These are phyloP conservation scores for Magnaporthiopsis poae DNA, from an alignment of 2,329 filamentous ascomycete genomes.

Conservation along the genomic window DNA sequence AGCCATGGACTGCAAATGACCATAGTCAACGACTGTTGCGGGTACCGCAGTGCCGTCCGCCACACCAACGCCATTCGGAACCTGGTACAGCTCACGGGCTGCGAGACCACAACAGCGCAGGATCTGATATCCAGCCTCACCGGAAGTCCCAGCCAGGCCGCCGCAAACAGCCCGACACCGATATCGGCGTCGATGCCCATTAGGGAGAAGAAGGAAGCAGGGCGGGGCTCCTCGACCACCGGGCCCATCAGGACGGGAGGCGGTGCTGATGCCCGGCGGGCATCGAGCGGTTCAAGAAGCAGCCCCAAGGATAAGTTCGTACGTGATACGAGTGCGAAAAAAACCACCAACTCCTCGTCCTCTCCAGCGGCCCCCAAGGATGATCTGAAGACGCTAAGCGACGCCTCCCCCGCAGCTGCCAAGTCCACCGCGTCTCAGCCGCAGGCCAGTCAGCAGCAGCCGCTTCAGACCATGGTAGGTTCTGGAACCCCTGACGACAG, in stretches of 20 bases:
- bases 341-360: not conserved
- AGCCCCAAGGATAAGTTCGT: conserved; percentile 12
- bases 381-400: conserved; percentile 11
- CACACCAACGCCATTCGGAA: conserved; percentile 62
- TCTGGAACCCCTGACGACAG: not conserved
- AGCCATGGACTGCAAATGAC: conserved; percentile 80
- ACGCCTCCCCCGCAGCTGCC: conserved; percentile 11
- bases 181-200: not conserved
- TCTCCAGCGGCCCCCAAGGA: not conserved
- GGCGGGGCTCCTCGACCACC: not conserved
- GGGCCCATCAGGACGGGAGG: conserved; percentile 1
- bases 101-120: conserved; percentile 49
- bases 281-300: not conserved
- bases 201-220: not conserved
- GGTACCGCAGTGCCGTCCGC: conserved; percentile 60
- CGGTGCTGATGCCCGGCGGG: too few species aligned
- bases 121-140: conserved; percentile 40
- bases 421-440: conserved; percentile 10
- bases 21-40: conserved; percentile 78
- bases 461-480: conserved; percentile 13
- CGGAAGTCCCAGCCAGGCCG: conserved; percentile 5
- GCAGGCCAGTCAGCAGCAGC: conserved; percentile 8
- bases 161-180: conserved; percentile 8
- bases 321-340: conserved; percentile 13
- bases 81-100: conserved; percentile 66